A percentile compares a stretch with the other conserved stretches of the same genome.
Evolutionary conservation across 495 filamentous ascomycete species (phyloP).

Genomic region (Penicillium coffeae): DNA sequence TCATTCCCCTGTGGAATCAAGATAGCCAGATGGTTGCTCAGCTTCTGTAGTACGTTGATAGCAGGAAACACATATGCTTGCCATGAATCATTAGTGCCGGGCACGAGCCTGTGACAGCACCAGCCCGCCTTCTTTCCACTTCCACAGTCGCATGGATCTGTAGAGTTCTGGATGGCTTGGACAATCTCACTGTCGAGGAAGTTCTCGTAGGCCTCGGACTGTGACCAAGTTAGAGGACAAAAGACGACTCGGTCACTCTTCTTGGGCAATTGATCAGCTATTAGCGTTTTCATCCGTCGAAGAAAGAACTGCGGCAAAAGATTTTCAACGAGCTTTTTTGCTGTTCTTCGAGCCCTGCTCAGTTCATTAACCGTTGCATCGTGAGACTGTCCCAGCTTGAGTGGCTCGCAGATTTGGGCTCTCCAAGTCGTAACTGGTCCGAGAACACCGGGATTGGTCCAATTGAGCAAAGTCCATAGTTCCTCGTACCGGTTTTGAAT

Average conservation of each 20-base stretch:
- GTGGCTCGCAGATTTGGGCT: constrained; percentile 67
- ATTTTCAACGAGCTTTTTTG: constrained; percentile 80
- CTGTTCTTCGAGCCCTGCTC: constrained; percentile 74
- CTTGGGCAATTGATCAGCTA: constrained; percentile 92
- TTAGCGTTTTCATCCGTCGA: constrained; percentile 87
- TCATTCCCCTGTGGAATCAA: constrained; percentile 73
- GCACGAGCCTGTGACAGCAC: constrained; percentile 67
- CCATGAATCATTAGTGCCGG: constrained; percentile 60
- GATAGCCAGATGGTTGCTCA: constrained; percentile 89
- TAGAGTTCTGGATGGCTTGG: constrained; percentile 61
- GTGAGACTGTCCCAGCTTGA: constrained; percentile 85
- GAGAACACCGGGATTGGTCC: constrained; percentile 88
- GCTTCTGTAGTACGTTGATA: constrained; percentile 75
- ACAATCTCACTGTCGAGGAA: constrained; percentile 70
- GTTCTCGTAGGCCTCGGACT: constrained; percentile 80
- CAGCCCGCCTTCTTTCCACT: constrained; percentile 71
- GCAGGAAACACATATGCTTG: constrained; percentile 79
- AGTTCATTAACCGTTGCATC: constrained; percentile 86
- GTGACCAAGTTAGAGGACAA: constrained; percentile 80
- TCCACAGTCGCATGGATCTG: constrained; percentile 66
- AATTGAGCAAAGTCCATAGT: constrained; percentile 93
- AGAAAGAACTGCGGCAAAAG: constrained; percentile 91
- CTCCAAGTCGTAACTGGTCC: constrained; percentile 79
- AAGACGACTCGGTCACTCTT: constrained; percentile 95
- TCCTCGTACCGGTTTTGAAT: constrained; percentile 99